A percentile compares a stretch with the other conserved stretches of the same genome.
These are phyloP conservation scores for Zelonia costaricensis DNA, from an alignment of 208 protist species.

Conservation along the genomic window DNA sequence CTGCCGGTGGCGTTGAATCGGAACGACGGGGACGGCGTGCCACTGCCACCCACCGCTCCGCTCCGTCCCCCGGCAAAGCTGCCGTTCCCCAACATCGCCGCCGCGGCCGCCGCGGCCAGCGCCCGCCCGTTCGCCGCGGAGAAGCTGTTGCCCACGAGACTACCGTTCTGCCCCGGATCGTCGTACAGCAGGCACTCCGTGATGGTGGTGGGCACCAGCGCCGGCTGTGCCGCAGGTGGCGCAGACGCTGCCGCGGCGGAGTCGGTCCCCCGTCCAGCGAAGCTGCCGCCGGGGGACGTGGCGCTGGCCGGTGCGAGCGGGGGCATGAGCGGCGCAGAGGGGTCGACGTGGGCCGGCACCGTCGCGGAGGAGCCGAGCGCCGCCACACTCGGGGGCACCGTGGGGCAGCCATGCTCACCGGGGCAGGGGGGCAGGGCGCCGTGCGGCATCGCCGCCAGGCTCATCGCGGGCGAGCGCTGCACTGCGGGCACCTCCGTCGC, in stretches of 20 bases:
- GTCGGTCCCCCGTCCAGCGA: not conserved
- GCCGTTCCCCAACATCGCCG: conserved; percentile 8
- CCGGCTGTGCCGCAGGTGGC: not conserved
- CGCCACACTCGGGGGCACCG: too few species aligned
- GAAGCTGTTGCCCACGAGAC: conserved; percentile 8
- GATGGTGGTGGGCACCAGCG: conserved; percentile 18
- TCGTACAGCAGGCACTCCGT: conserved; percentile 22
- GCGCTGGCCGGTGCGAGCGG: too few species aligned
- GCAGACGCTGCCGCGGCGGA: not conserved
- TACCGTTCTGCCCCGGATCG: conserved; percentile 7
- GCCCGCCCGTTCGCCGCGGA: conserved; percentile 15
- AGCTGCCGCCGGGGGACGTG: too few species aligned
- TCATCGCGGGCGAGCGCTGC: too few species aligned
- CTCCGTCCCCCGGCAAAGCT: conserved; percentile 1
- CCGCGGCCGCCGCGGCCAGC: conserved; percentile 14
- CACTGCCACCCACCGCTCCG: too few species aligned
- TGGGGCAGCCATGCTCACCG: too few species aligned
- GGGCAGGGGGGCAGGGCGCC: too few species aligned
- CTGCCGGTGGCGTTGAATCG: not conserved
- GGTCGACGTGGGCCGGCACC: too few species aligned
- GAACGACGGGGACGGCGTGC: not conserved
- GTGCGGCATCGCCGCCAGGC: too few species aligned
- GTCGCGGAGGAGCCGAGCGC: too few species aligned
- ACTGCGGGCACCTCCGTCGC: too few species aligned
- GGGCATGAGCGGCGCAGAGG: too few species aligned